A percentile compares a stretch with the other conserved stretches of the same genome.
Evolutionary conservation across 495 filamentous ascomycete genomes (phyloP).

Genomic region (Gamarada debralockiae): DNA sequence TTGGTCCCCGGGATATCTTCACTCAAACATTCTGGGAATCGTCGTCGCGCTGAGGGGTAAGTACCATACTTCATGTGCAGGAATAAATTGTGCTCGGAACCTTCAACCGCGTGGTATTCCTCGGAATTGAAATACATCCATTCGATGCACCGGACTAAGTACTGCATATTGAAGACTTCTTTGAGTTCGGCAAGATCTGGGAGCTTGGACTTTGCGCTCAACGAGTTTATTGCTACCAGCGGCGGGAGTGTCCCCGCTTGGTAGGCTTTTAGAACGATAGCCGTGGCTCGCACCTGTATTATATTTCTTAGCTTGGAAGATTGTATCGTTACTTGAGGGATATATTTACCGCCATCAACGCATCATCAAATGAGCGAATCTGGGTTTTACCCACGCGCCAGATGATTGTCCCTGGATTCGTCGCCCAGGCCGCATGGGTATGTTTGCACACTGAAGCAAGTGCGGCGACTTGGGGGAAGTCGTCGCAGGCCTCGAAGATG

Average conservation of each 20-base stretch:
- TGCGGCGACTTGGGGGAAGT: constrained; percentile 3
- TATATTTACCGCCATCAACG: constrained; percentile 6
- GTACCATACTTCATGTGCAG: not conserved
- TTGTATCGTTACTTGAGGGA: not conserved
- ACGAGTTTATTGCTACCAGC: not conserved
- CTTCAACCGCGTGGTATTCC: not conserved
- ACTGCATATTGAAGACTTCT: constrained; percentile 3
- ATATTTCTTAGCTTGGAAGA: not conserved
- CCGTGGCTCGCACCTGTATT: not conserved
- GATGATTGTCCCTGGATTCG: not conserved
- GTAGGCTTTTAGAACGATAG: constrained; percentile 2
- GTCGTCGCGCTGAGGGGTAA: constrained; percentile 2
- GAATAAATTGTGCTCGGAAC: not conserved
- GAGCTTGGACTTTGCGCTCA: not conserved
- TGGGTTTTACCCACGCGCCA: constrained; percentile 4
- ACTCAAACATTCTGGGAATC: constrained; percentile 4
- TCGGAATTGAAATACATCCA: constrained; percentile 1
- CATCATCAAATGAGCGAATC: no score
- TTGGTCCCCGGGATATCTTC: constrained; percentile 1
- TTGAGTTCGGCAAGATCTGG: no score
- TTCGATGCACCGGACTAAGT: constrained; percentile 5
- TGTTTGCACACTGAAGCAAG: constrained; percentile 6
- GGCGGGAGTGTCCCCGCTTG: not conserved
- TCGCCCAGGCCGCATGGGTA: constrained; percentile 1
- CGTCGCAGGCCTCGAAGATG: constrained; percentile 4